Conservation (phyloP, 179 eudicot genomes). For the Spergularia azorica region DNA sequence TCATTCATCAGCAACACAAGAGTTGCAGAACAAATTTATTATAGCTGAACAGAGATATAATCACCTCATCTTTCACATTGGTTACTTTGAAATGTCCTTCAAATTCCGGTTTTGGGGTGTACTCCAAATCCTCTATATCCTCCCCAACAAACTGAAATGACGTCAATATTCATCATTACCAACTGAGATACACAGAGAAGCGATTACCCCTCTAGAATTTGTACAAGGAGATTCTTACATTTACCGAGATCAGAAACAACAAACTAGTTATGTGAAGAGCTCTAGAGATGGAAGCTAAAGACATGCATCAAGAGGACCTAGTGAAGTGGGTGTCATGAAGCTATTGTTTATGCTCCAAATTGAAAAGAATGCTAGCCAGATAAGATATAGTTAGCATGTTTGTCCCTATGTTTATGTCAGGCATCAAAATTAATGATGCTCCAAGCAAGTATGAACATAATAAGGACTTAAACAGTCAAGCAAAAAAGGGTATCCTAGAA, state of each 20-base stretch:
- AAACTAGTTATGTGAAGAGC: neutral
- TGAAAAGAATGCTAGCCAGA: neutral
- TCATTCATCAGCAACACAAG: slow-evolving; percentile 16
- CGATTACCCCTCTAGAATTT: neutral
- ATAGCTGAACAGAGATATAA: slow-evolving; percentile 1
- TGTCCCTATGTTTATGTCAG: neutral
- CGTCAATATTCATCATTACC: slow-evolving; percentile 11
- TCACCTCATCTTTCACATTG: slow-evolving; percentile 91
- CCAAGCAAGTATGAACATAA: slow-evolving; percentile 4
- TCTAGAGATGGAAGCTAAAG: neutral
- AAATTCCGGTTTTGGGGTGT: slow-evolving; percentile 97
- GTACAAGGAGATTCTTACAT: slow-evolving; percentile 1
- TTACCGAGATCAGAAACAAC: slow-evolving; percentile 3
- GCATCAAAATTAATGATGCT: neutral
- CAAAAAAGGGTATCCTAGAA: neutral
- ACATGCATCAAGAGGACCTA: neutral
- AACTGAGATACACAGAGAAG: neutral
- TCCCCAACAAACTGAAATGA: slow-evolving; percentile 90
- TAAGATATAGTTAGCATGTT: too few relatives aligned
- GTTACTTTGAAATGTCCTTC: slow-evolving; percentile 85
- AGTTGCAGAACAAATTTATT: neutral
- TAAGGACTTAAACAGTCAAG: neutral
- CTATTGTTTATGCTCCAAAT: neutral
- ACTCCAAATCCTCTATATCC: slow-evolving; percentile 91
- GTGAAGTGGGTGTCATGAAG: neutral